Evolutionary conservation across 768 basidiomycete species (phyloP), one percentile per base, ranked within the genome.

Genomic region (Amanita rimosa): DNA sequence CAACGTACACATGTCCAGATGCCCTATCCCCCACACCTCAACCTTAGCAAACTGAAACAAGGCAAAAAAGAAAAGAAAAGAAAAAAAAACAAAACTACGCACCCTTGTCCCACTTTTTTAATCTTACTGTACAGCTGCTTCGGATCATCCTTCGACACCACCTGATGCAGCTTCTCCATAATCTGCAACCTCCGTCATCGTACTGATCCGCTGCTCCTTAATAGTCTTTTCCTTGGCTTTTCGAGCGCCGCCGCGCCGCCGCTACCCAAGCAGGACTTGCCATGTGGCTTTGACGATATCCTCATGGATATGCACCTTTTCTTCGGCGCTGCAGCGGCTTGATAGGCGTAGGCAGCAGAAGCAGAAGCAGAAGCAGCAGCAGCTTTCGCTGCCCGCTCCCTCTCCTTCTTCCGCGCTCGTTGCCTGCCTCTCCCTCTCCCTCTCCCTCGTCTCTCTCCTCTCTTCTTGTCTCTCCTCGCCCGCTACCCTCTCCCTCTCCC

Each of bases 21-120:
- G 95, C 95, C 57, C 95, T 96, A 57, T 3, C 4, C 40, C 22
- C 40, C 52, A 50, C 54, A 46, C 44, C 26, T 6, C 6, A 47
- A 44, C 52, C 19, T 41, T 13, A 54, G 63, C 54, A 60, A 50
- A 50, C 6, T 7, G 5, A 26, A 26, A 26, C 26, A 26, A 26
- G 22, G 22, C 26, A 26, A 35, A 40, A 41, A 45, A 35, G 33
- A 16, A 27, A 52, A n/a, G 50, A 35, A 45, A 53, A 39, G 36
- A 26, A 8, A 41, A 40, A 35, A 49, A 49, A 44, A 27, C 38
- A 52, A 11, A 29, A 9, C 9, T 5, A 74, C 89, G 64, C 63
- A 96, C 92, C 93, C 95, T 65, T 99, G 95, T 29, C 95, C 95
- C 52, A 99, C 91, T 70, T 98, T 99, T 73, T 90, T 93, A 64